These are phyloP conservation scores for Diversispora eburnea DNA, from an alignment of 192 early-diverging fungal species.

Conservation along the genomic window DNA sequence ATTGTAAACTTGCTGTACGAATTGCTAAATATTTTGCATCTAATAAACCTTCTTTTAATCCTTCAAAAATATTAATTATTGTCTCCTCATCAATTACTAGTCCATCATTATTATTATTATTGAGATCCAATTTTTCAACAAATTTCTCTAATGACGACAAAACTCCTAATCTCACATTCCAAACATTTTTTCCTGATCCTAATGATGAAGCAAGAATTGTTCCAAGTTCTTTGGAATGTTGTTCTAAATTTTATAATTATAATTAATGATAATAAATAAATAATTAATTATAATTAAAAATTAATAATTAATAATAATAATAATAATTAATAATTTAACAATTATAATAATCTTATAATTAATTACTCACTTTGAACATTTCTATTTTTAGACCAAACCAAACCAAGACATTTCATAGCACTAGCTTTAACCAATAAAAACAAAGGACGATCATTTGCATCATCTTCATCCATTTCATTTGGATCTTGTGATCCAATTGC, in stretches of 20 bases:
- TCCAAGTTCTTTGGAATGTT: constrained; percentile 45
- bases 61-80: constrained; percentile 36
- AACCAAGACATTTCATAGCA: constrained; percentile 61
- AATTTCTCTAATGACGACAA: constrained; percentile 63
- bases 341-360: background rate
- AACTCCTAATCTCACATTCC: constrained; percentile 78
- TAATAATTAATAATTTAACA: too few relatives aligned
- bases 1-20: constrained; percentile 54
- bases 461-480: constrained; percentile 58
- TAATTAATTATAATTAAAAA: background rate
- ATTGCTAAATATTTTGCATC: constrained; percentile 65
- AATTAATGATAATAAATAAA: background rate
- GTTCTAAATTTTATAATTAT: constrained; percentile 22
- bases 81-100: constrained; percentile 30
- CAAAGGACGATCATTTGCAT: constrained; percentile 57
- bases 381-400: constrained; percentile 46
- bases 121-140: constrained; percentile 37
- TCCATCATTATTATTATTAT: background rate
- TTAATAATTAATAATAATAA: background rate
- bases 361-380: constrained; percentile 51
- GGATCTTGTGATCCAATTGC: constrained; percentile 41
- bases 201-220: constrained; percentile 48
- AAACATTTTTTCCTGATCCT: constrained; percentile 56
- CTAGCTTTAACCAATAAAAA: constrained; percentile 62
- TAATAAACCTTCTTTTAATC: constrained; percentile 45